A percentile compares a stretch with the other conserved stretches of the same genome.
These are phyloP conservation scores for Entonaema liquescens DNA, from an alignment of 495 filamentous ascomycete species.

Conservation along the genomic window DNA sequence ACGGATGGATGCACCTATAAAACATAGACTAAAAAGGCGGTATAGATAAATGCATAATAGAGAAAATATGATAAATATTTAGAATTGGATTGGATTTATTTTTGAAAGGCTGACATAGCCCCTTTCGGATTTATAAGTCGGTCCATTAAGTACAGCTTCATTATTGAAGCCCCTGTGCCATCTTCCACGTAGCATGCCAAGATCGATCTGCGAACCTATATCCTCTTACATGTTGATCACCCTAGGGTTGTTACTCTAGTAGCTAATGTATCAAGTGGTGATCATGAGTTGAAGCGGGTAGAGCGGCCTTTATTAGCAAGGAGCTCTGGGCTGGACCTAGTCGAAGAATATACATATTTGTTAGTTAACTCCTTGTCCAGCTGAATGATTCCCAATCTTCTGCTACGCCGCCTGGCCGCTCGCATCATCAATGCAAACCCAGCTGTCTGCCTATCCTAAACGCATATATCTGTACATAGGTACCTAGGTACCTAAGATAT, in stretches of 20 bases:
- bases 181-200: background rate
- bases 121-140: background rate
- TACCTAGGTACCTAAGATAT: conserved; percentile 12
- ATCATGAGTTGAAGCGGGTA: background rate
- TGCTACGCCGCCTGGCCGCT: background rate
- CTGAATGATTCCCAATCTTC: background rate
- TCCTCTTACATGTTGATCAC: background rate
- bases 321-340: background rate
- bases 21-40: conserved; percentile 25
- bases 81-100: background rate
- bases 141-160: background rate
- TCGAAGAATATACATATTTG: background rate
- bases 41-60: conserved; percentile 1
- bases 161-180: background rate
- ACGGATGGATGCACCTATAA: conserved; percentile 81
- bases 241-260: background rate
- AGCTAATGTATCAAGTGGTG: background rate
- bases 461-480: background rate
- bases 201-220: background rate
- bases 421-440: conserved; percentile 9
- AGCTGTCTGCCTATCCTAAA: conserved; percentile 5
- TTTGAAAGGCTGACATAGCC: background rate
- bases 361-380: background rate
- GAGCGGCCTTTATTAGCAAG: background rate
- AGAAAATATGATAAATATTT: background rate